phyloP scores from a whole-genome alignment of 179 eudicot genomes.

The Drosera spatulata region DNA sequence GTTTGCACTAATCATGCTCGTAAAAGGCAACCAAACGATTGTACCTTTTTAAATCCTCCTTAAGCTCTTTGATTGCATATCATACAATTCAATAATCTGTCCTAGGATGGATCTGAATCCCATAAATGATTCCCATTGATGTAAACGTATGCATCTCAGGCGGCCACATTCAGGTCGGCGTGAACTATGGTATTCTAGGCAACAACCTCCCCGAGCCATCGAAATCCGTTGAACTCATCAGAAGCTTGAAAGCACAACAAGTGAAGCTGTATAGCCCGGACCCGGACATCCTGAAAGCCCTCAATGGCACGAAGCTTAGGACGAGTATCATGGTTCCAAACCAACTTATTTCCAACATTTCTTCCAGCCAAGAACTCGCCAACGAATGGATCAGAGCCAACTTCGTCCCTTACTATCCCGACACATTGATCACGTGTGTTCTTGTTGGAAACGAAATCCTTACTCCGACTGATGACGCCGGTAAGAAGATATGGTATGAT shows the following conservation, averaged over 20 bases:
- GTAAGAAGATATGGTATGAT: slow-evolving; percentile 17
- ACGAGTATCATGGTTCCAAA: slow-evolving; percentile 58
- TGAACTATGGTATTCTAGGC: slow-evolving; percentile 69
- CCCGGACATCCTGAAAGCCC: slow-evolving; percentile 42
- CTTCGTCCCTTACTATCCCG: slow-evolving; percentile 54
- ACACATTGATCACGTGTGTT: slow-evolving; percentile 47
- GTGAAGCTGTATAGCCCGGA: slow-evolving; percentile 68
- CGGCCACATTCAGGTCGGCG: slow-evolving; percentile 21
- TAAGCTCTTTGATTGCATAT: no score
- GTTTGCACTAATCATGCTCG: no score
- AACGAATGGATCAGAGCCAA: slow-evolving; percentile 51
- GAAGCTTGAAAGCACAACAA: slow-evolving; percentile 28
- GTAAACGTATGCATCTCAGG: no score
- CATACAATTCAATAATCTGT: no score
- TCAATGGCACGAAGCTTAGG: slow-evolving; percentile 36
- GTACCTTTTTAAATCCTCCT: no score
- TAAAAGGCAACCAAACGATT: no score
- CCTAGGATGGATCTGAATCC: no score
- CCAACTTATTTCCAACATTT: slow-evolving; percentile 32
- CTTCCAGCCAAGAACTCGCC: slow-evolving; percentile 37
- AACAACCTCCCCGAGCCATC: slow-evolving; percentile 52
- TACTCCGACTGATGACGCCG: background rate
- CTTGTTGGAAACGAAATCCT: slow-evolving; percentile 66
- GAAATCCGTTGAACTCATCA: slow-evolving; percentile 33
- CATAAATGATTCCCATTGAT: no score